A percentile compares a stretch with the other conserved stretches of the same genome.
Conservation (phyloP, 208 protist genomes). For the Trypanosomatidae sp. region DNA sequence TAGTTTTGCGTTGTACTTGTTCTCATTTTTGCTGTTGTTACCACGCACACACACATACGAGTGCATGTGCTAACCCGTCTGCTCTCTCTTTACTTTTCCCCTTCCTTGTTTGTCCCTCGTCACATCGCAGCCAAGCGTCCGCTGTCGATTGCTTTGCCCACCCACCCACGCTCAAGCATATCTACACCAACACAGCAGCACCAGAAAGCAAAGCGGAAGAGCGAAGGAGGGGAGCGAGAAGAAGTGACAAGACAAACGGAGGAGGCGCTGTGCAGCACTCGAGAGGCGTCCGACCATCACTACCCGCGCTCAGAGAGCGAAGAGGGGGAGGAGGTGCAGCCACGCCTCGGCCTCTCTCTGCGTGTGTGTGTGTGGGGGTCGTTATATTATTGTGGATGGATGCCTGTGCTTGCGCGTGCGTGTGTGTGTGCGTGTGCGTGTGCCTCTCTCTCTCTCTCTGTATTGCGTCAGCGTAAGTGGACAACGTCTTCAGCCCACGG, state of each 20-base stretch:
- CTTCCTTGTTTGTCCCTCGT: neutral
- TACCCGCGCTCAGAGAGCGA: neutral
- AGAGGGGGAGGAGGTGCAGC: neutral
- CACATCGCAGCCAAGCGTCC: neutral
- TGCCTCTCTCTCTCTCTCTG: neutral
- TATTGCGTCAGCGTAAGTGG: neutral
- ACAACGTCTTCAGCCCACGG: neutral
- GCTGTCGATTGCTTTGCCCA: neutral
- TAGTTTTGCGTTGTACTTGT: neutral
- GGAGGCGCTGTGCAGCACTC: neutral
- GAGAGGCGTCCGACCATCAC: neutral
- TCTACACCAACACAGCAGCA: neutral
- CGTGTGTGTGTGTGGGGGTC: neutral
- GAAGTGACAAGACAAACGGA: neutral
- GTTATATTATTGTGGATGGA: neutral
- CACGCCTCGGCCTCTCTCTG: too few species aligned
- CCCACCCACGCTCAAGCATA: neutral
- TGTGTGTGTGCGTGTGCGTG: neutral
- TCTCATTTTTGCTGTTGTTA: slow-evolving; percentile 7
- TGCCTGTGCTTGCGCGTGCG: slow-evolving; percentile 5
- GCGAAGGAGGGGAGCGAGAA: neutral
- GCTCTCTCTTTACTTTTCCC: neutral
- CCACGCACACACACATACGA: neutral
- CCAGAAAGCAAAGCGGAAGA: neutral
- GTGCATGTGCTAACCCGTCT: neutral